A percentile compares a stretch with the other conserved stretches of the same genome.
Evolutionary conservation across 2,329 filamentous ascomycete species (phyloP).

Genomic region (Fusarium duplospermum): DNA sequence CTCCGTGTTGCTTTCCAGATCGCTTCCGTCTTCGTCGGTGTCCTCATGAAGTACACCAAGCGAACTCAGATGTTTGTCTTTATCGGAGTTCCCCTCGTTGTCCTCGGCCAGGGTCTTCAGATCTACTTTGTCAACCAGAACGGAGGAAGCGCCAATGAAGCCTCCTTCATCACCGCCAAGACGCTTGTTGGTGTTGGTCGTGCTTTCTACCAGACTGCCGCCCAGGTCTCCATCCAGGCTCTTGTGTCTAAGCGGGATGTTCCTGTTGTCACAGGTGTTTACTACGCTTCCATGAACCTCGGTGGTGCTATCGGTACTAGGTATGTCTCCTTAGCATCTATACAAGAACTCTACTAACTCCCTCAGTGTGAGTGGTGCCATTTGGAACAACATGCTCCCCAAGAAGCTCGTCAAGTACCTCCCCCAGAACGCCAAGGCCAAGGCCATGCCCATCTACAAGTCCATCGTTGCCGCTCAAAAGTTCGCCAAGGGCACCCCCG

Average conservation of each 20-base stretch:
- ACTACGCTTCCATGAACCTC: conserved; percentile 51
- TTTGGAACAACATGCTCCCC: conserved; percentile 49
- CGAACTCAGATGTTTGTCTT: conserved; percentile 48
- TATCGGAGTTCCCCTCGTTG: conserved; percentile 46
- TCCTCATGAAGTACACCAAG: conserved; percentile 52
- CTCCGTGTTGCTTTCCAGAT: conserved; percentile 53
- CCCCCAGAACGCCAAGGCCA: conserved; percentile 30
- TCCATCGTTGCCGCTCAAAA: conserved; percentile 45
- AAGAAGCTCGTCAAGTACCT: conserved; percentile 43
- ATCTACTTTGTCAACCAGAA: conserved; percentile 47
- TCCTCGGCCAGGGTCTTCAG: conserved; percentile 50
- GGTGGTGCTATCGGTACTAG: conserved; percentile 47
- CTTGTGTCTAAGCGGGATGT: conserved; percentile 50
- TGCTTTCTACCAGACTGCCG: conserved; percentile 45
- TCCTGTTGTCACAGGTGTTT: conserved; percentile 51
- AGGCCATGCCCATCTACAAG: conserved; percentile 44
- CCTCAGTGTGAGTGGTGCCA: conserved; percentile 50
- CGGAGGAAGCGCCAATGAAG: conserved; percentile 45
- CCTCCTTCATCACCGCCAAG: conserved; percentile 50
- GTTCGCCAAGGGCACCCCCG: conserved; percentile 34
- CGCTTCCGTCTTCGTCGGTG: conserved; percentile 48
- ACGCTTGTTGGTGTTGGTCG: conserved; percentile 50
- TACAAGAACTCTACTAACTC: not conserved
- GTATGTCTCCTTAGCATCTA: not conserved
- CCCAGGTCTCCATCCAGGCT: conserved; percentile 48